A percentile compares a stretch with the other conserved stretches of the same genome.
Conservation (phyloP, 495 filamentous ascomycete species). For the Lasiosphaeria hispida region DNA sequence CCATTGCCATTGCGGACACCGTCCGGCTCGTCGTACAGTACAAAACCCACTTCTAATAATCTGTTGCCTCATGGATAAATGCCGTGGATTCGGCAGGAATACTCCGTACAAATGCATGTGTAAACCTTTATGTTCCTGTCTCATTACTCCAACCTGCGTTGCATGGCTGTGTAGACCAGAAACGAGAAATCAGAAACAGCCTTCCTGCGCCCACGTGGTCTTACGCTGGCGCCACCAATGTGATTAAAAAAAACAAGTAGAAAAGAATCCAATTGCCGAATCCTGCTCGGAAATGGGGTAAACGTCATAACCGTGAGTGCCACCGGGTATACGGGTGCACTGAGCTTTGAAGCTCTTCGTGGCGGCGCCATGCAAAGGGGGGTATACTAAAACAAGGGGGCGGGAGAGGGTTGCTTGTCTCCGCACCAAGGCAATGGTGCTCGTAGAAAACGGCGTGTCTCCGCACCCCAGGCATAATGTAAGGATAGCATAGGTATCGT, state of each 20-base stretch:
- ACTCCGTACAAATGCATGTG: slow-evolving; percentile 13
- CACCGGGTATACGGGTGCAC: neutral
- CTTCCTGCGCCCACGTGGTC: neutral
- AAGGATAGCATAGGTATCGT: slow-evolving; percentile 16
- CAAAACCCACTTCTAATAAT: neutral
- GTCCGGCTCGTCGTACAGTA: neutral
- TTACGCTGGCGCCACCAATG: neutral
- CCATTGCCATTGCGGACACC: neutral
- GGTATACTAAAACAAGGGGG: slow-evolving; percentile 10
- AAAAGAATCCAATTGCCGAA: neutral
- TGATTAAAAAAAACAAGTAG: neutral
- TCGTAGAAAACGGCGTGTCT: neutral
- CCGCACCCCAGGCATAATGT: neutral
- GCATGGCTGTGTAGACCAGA: neutral
- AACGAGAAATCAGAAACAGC: neutral
- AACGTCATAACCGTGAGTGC: neutral
- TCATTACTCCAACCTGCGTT: neutral
- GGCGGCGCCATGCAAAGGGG: slow-evolving; percentile 6
- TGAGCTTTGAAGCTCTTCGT: neutral
- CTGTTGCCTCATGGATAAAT: neutral
- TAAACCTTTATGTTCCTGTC: neutral
- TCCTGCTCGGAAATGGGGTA: neutral
- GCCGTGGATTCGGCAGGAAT: neutral
- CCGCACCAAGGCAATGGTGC: neutral
- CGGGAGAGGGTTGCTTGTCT: neutral